Base-by-base conservation (phyloP, 495 filamentous ascomycete species). In the Neurospora terricola region DNA sequence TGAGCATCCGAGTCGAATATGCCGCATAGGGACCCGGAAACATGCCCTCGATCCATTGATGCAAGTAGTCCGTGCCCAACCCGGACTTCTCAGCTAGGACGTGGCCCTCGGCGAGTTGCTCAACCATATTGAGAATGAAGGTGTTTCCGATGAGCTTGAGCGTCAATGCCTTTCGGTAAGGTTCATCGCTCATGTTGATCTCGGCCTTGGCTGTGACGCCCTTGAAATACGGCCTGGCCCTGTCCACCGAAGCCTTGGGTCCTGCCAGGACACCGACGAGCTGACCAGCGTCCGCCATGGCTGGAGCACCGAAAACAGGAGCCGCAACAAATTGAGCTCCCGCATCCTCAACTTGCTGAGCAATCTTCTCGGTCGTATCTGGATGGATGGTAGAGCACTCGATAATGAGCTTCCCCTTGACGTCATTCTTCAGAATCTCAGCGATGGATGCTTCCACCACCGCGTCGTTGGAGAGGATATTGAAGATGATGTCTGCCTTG, bases 341-440 rank as follows among this genome's bases (percentile, higher is more conserved):
- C 30, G 86, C 86, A 2, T 79, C 85, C 3, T 80, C 75, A 71
- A 92, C 84, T 5, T 80, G 82, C 72, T 87, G 82, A 59, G 90
- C 88, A 6, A 92, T 76, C 66, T 81, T 82, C 54, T 91, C 86
- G 4, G 93, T 92, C 34, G 92, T 96, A 54, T 94, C 90, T 0
- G 94, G 94, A 80, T 94, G 91, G 42, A 98, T 89, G 62, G 94
- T 98, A 1, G 92, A 95, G 85, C 91, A 94, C 76, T 97, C 94
- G 43, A 97, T 84, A 72, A 97, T 88, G 21, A 93, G 82, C 81
- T 94, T 94, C 42, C 89, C 90, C 18, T 83, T 83, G 10, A 90
- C 83, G 70, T 91, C 86, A 75, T 71, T 21, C n/a, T 87, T 79
- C 73, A 91, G 80, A 39, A 86, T 79, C 16, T 81, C 76, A 70